These are phyloP conservation scores for Paramecium octaurelia DNA, from an alignment of 73 alveolate species.

Conservation along the genomic window DNA sequence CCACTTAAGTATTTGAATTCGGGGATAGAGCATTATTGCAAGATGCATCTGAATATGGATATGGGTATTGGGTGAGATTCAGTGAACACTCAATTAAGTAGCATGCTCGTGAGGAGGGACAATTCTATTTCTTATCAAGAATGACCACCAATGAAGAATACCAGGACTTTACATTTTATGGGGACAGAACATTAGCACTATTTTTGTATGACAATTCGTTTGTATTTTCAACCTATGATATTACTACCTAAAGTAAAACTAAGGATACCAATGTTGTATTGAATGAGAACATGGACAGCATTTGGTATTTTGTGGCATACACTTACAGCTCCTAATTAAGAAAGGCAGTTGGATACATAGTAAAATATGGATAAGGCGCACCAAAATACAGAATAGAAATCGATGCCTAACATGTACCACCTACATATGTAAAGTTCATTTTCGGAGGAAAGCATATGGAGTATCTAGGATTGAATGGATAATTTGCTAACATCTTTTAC, in stretches of 20 bases:
- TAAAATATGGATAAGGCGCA: not conserved
- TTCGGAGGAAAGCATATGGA: slow-evolving; percentile 33
- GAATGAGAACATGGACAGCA: not conserved
- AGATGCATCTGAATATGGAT: slow-evolving; percentile 26
- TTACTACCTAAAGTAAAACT: not conserved
- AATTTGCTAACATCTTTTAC: slow-evolving; percentile 21
- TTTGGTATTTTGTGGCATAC: slow-evolving; percentile 18
- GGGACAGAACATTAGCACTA: slow-evolving; percentile 10
- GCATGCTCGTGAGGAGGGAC: not conserved
- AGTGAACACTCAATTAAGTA: not conserved
- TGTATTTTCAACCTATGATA: slow-evolving; percentile 28
- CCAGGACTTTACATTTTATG: not conserved
- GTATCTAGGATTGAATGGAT: slow-evolving; percentile 19
- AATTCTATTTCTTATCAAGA: not conserved
- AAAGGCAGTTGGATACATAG: not conserved
- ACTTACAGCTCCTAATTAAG: not conserved
- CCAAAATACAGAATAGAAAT: not conserved
- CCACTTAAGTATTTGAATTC: slow-evolving; percentile 2
- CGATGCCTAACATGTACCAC: slow-evolving; percentile 32
- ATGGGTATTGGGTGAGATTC: slow-evolving; percentile 29
- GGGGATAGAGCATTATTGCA: not conserved
- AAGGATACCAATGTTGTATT: not conserved
- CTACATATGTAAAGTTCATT: not conserved
- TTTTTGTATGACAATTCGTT: not conserved
- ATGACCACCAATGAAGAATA: slow-evolving; percentile 33